Base-by-base conservation (phyloP, 2,329 filamentous ascomycete species). In the Amauroascus verrucosus region DNA sequence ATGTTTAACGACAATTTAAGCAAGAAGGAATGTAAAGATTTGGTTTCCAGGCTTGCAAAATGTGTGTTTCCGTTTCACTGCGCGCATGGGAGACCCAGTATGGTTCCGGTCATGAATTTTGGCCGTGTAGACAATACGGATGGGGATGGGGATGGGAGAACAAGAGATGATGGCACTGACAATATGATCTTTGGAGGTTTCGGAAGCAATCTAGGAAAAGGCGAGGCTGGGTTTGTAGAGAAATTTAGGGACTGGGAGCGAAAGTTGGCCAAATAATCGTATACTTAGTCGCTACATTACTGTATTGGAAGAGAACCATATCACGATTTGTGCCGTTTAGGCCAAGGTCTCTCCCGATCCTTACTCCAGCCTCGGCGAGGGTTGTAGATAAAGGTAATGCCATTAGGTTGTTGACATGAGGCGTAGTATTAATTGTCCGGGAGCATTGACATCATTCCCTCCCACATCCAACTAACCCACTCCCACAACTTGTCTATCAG, bases 21-120 rank as follows among this genome's bases (percentile, higher is more conserved):
- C 6, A 51, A 60, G 2, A 58, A 63, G 4, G 70, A 76, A 54
- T 75, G 72, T 54, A 55, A 64, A 53, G 60, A 57, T 26, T 59
- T 76, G 14, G 58, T 76, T 3, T 53, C 57, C 4, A 61, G 62
- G 16, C 63, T 77, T 9, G 62, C 72, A 11, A 59, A 54, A 13
- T 76, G 73, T 55, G 66, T 63, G 6, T 73, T 77, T 55, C 74
- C 74, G 0, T 76, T 76, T 54, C 72, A 75, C 49, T 77, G 74
- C 57, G 74, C 74, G 16, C 74, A 77, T 62, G 74, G 74, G 30
- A 67, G 74, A 40, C 73, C 73, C 9, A 73, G 72, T 22, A 73
- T 75, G 68, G 62, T 75, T 14, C 72, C 73, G 8, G 62, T 75
- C 35, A 59, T 71, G 37, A 67, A 69, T 54, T 46, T 73, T 28